These are phyloP conservation scores for Phytophthora podocarpi DNA, from an alignment of 352 stramenopile genomes.

Conservation along the genomic window DNA sequence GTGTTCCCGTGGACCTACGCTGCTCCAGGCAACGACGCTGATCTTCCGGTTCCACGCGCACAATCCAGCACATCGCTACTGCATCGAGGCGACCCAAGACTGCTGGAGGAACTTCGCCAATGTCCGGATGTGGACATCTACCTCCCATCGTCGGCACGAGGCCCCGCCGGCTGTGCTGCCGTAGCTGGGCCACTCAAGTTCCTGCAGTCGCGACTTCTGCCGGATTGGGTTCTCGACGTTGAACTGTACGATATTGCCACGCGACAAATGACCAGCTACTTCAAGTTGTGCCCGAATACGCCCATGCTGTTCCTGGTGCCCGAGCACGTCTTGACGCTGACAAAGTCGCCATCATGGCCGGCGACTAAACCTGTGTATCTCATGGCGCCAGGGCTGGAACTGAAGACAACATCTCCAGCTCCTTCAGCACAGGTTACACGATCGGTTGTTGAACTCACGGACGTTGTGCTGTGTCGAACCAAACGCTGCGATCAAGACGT, in stretches of 20 bases:
- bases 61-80: constrained; percentile 18
- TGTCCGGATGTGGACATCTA: constrained; percentile 74
- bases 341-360: constrained; percentile 32
- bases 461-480: constrained; percentile 29
- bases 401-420: neutral
- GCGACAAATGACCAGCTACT: constrained; percentile 37
- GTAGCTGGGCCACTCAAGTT: constrained; percentile 41
- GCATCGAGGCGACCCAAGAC: constrained; percentile 37
- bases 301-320: constrained; percentile 50
- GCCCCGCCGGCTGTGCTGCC: constrained; percentile 51
- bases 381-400: constrained; percentile 26
- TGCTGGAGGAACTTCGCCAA: constrained; percentile 48
- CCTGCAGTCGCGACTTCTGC: constrained; percentile 36
- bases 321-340: constrained; percentile 23
- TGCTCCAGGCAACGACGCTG: constrained; percentile 4
- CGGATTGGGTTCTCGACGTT: constrained; percentile 30
- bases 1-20: constrained; percentile 45
- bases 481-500: constrained; percentile 23
- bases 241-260: constrained; percentile 19
- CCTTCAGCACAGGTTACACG: neutral
- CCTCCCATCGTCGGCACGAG: constrained; percentile 33
- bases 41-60: neutral
- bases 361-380: constrained; percentile 52
- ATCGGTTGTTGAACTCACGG: constrained; percentile 17
- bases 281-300: constrained; percentile 48